Evolutionary conservation across 1,284 basidiomycete genomes (phyloP), one percentile per base, ranked within the genome.

Genomic region (Cutaneotrichosporon cyanovorans): DNA sequence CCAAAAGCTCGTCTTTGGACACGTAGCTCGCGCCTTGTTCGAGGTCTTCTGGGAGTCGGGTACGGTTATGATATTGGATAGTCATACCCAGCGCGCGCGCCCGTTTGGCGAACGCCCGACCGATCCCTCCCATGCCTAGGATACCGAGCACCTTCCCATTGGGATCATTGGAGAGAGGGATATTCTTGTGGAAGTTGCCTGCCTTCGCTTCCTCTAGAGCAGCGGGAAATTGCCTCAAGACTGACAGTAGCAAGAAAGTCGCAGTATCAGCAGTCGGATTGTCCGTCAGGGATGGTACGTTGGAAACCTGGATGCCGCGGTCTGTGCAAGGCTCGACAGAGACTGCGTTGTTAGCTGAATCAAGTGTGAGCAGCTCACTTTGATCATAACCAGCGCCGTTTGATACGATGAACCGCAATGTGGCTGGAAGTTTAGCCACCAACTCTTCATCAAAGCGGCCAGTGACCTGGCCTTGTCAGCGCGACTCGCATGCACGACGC

Each of bases 181-280:
- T 38, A 9, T 65, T 62, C 1, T 63, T 55, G 58, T 83, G 82
- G 76, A 79, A 84, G 9, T 68, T 62, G 59, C 76, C 68, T 0
- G 42, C 45, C 40, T 75, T 69, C 56, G 87, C 74, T 44, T 78
- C 77, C 31, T 78, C 78, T 64, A 91, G 84, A 5, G 78, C 79
- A 37, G 76, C 64, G 3, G 82, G 77, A 64, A 80, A 90, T 53
- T 84, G 80, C 30, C 87, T 82, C 35, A 88, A 67, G 15, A 82
- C 77, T 15, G 85, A 84, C 52, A 91, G 77, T 49, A 90, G 69
- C 37, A 91, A 80, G 67, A 85, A 91, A 20, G 90, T 72, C 0
- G 83, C 87, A 0, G 87, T 88, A 3, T 86, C 88, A 1, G 88
- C 88, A 0, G 88, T 89, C 3, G 84, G 85, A 53, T 88, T 85